Evolutionary conservation across 257 asterid genomes (phyloP).

Genomic region (Solanum etuberosum): DNA sequence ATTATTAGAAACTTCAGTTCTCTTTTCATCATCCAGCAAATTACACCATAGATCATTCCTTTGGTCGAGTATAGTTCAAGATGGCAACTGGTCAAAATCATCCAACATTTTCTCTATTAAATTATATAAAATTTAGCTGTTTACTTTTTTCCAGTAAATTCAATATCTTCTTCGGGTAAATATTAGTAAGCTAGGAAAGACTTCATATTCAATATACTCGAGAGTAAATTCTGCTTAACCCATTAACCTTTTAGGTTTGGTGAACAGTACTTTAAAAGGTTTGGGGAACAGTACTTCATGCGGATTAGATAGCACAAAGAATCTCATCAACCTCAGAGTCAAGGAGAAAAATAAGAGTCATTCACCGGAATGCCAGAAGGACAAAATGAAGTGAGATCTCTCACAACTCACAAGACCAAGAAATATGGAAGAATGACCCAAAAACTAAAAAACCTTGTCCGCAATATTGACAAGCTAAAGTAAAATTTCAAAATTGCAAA

Average conservation of each 20-base stretch:
- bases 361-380: background rate
- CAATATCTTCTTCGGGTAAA: background rate
- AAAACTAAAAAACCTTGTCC: background rate
- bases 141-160: background rate
- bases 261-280: background rate
- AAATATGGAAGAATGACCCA: background rate
- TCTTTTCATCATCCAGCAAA: background rate
- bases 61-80: background rate
- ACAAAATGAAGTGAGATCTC: background rate
- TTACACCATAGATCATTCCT: background rate
- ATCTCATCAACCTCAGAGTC: background rate
- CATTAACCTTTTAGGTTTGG: background rate
- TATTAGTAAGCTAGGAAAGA: background rate
- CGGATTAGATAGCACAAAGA: background rate
- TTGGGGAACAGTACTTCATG: background rate
- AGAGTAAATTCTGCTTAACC: background rate
- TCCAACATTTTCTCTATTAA: background rate
- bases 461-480: background rate
- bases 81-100: background rate
- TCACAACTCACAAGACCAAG: background rate
- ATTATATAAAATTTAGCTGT: background rate
- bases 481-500: background rate
- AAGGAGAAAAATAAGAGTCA: background rate
- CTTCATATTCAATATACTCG: background rate
- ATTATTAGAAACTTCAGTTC: background rate